Base-by-base conservation (phyloP, 1,139 yeast genomes). In the Candida frijolesensis region DNA sequence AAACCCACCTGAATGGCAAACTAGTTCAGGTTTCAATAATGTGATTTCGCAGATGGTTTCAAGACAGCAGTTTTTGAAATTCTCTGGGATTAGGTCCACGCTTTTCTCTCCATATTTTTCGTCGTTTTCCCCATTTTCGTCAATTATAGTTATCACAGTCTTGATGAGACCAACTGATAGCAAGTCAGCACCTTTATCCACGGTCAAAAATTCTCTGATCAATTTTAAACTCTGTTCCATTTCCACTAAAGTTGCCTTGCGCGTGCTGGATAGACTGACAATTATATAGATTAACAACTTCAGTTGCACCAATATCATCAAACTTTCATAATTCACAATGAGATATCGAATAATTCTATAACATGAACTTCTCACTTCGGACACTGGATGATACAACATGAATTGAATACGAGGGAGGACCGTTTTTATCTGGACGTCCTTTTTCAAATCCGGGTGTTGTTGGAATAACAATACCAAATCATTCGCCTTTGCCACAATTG, bases 221-320 rank as follows among this genome's bases (percentile, higher is more conserved):
- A 92, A 71, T 60, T 86, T 87, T 37, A 94, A 60, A 0, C 96
- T 96, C 61, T 92, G 92, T 44, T 85, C 84, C 55, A 94, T 79
- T 61, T 92, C 97, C 3, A 82, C 66, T 29, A 82, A 74, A 42
- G 73, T 68, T 14, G 80, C 67, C 7, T 66, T 72, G 10, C 44
- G 44, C 16, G 53, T 47, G 50, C 84, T 83, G 0, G 89, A 78
- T 47, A 94, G 69, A 0, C 95, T 78, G 16, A 84, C 74, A 4
- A 89, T 80, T 10, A 91, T 66, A 57, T 85, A 81, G 4, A 82
- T 77, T 53, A 89, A 88, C 10, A 89, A 63, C 51, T 83, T 80
- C 45, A 76, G 70, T 30, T 78, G 74, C 41, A 84, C 72, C 41
- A 78, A 61, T 10, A 78, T 70, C 30, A 61, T 58, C 18, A 85